These are phyloP conservation scores for Tuber microsphaerosporum DNA, from an alignment of 495 filamentous ascomycete species.

Conservation along the genomic window DNA sequence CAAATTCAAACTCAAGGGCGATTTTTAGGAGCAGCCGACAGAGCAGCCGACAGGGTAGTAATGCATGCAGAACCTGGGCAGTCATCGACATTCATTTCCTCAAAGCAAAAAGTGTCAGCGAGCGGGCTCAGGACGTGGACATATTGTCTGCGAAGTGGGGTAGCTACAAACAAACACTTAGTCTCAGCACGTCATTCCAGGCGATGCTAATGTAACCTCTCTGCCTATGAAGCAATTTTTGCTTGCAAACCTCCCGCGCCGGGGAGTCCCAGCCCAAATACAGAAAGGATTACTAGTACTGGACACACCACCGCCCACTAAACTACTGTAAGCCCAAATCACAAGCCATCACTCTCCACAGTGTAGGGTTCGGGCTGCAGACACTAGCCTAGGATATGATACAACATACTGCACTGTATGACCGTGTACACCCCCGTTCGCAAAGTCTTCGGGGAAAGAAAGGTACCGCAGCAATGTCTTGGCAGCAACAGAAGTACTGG, in stretches of 20 bases:
- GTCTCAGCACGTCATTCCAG: no score
- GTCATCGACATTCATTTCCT: not conserved
- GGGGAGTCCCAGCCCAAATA: not conserved
- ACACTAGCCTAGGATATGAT: no score
- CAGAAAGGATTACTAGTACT: not conserved
- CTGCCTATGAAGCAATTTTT: no score
- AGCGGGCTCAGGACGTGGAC: not conserved
- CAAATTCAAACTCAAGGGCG: not conserved
- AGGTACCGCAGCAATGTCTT: no score
- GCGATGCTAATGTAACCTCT: no score
- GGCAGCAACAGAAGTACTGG: no score
- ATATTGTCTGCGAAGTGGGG: no score
- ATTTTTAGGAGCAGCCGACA: not conserved
- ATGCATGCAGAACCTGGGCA: not conserved
- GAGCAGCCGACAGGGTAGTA: not conserved
- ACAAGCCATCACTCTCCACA: not conserved
- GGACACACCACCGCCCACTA: not conserved
- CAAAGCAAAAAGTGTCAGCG: not conserved
- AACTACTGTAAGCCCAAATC: not conserved
- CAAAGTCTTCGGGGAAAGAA: no score
- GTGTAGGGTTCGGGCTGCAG: slow-evolving; percentile 52
- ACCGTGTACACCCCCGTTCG: no score
- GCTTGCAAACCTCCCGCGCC: no score
- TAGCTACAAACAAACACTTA: not conserved
- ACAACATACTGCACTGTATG: no score